Percentiles rank a stretch among this genome's conserved stretches.
Evolutionary conservation across 2,329 filamentous ascomycete species (phyloP).

Genomic region (Trichoderma cornu-damae): DNA sequence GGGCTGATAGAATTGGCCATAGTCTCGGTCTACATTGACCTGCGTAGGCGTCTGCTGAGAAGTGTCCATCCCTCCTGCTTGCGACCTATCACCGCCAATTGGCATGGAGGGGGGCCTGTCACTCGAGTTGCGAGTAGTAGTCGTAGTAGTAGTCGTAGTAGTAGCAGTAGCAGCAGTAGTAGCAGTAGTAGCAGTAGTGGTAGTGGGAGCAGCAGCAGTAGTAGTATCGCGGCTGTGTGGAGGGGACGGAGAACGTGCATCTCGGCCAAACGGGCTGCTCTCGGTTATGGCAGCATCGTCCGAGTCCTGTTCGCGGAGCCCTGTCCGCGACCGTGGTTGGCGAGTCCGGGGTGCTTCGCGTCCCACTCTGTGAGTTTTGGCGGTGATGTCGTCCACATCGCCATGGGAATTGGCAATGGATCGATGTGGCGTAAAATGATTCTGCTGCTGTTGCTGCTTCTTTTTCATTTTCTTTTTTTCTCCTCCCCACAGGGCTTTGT

Average conservation of each 20-base stretch:
- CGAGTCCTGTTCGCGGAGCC: not conserved
- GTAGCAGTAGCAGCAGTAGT: too few species aligned
- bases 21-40: slow-evolving; percentile 52
- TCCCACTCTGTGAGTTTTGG: slow-evolving; percentile 6
- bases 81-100: slow-evolving; percentile 17
- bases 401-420: not conserved
- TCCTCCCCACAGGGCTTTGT: not conserved
- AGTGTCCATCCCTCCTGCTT: slow-evolving; percentile 37
- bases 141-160: too few species aligned
- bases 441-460: slow-evolving; percentile 4
- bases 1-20: slow-evolving; percentile 40
- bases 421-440: slow-evolving; percentile 15
- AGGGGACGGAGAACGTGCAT: slow-evolving; percentile 6
- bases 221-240: not conserved
- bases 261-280: slow-evolving; percentile 11
- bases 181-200: too few species aligned
- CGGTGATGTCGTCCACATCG: slow-evolving; percentile 6
- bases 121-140: not conserved
- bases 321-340: slow-evolving; percentile 10
- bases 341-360: slow-evolving; percentile 1
- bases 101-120: slow-evolving; percentile 22
- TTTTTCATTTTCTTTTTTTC: not conserved
- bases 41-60: slow-evolving; percentile 53
- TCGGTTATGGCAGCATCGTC: slow-evolving; percentile 20
- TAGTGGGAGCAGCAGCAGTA: too few species aligned